A percentile compares a stretch with the other conserved stretches of the same genome.
Evolutionary conservation across 2,329 filamentous ascomycete genomes (phyloP).

Genomic region (Colletotrichum sp.): DNA sequence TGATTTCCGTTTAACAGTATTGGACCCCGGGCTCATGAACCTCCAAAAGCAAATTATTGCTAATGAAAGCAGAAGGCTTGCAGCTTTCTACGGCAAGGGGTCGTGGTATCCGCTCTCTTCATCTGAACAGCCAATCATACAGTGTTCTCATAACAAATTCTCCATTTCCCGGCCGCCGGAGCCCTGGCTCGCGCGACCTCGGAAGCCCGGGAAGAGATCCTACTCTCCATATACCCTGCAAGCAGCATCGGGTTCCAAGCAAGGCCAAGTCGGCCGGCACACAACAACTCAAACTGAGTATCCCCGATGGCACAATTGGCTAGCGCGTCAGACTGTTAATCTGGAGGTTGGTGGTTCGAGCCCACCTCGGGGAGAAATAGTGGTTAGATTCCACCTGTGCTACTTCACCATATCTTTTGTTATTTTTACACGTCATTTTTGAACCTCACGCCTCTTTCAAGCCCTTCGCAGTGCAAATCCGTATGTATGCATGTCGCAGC

Average conservation of each 20-base stretch:
- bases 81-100: neutral
- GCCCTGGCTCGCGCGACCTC: neutral
- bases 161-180: neutral
- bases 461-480: neutral
- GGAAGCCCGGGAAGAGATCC: neutral
- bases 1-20: neutral
- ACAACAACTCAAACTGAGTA: neutral
- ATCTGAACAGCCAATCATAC: neutral
- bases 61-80: neutral
- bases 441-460: neutral
- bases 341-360: slow-evolving; percentile 23
- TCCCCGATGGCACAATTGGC: slow-evolving; percentile 23
- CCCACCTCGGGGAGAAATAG: slow-evolving; percentile 14
- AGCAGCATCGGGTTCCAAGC: neutral
- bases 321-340: slow-evolving; percentile 24
- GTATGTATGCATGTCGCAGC: neutral
- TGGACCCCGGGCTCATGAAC: neutral
- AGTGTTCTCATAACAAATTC: neutral
- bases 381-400: neutral
- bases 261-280: neutral
- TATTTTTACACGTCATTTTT: neutral
- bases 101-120: neutral
- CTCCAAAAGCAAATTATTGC: neutral
- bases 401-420: neutral
- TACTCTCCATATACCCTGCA: neutral